Evolutionary conservation across 2,329 filamentous ascomycete species (phyloP).

Genomic region (Polytolypa hystricis): DNA sequence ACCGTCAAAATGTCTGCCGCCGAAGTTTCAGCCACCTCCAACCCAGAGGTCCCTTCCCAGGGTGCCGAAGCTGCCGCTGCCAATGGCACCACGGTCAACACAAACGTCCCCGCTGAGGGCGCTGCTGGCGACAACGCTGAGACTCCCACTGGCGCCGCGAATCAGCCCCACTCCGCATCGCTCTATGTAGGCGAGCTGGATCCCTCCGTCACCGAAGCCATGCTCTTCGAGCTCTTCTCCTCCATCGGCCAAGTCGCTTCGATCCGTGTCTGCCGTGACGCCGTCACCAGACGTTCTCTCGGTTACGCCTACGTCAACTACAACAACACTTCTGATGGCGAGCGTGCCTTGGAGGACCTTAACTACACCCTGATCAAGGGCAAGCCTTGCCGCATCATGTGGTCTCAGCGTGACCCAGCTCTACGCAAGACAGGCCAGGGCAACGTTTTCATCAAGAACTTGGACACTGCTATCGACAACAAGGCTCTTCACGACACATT

Average conservation of each 20-base stretch:
- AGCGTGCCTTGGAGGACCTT: constrained; percentile 96
- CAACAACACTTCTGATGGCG: constrained; percentile 91
- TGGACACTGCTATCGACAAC: constrained; percentile 98
- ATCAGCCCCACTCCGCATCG: constrained; percentile 88
- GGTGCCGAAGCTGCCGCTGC: constrained; percentile 48
- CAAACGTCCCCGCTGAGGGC: constrained; percentile 45
- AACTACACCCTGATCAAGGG: constrained; percentile 99
- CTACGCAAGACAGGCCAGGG: constrained; percentile 98
- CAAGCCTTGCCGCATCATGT: constrained; percentile 99
- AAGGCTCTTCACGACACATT: constrained; percentile 99
- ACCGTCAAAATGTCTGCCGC: constrained; percentile 64
- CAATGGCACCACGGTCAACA: constrained; percentile 56
- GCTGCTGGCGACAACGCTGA: constrained; percentile 37
- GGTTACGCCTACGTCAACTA: constrained; percentile 99
- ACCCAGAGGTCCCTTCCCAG: constrained; percentile 51
- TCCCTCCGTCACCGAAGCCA: constrained; percentile 93
- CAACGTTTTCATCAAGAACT: constrained; percentile 99
- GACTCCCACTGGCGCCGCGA: constrained; percentile 52
- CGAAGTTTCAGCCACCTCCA: constrained; percentile 63
- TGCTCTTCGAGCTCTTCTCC: constrained; percentile 99
- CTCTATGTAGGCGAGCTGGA: constrained; percentile 99
- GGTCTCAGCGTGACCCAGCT: constrained; percentile 98
- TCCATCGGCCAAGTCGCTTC: constrained; percentile 98
- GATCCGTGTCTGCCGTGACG: constrained; percentile 98
- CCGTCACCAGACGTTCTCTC: constrained; percentile 94